phyloP scores from a whole-genome alignment of 306 rosid species.

The Mucuna pruriens region DNA sequence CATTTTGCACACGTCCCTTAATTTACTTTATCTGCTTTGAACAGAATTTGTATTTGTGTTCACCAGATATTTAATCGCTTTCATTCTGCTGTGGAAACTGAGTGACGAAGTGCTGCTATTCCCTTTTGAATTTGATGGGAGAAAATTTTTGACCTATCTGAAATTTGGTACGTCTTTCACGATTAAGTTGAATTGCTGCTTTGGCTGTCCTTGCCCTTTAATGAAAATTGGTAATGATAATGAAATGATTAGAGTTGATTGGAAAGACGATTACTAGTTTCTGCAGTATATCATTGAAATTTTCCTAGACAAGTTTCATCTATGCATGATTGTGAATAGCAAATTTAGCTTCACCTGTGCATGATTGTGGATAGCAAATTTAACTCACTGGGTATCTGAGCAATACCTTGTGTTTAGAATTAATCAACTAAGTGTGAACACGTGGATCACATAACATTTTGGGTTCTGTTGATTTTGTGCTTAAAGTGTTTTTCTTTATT shows the following conservation, averaged over 20 bases:
- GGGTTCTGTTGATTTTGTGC: conserved; percentile 28
- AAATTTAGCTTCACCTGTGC: not conserved
- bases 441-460: not conserved
- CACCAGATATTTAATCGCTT: conserved; percentile 82
- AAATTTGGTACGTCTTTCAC: conserved; percentile 77
- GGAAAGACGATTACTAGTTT: conserved; percentile 12
- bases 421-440: not conserved
- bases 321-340: not conserved
- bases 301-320: not conserved
- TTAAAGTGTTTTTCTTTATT: conserved; percentile 7
- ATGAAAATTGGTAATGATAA: not conserved
- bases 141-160: conserved; percentile 72
- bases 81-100: conserved; percentile 81
- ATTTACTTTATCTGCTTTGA: conserved; percentile 31
- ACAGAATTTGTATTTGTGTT: conserved; percentile 39
- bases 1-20: conserved; percentile 46
- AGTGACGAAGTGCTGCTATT: conserved; percentile 61
- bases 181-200: conserved; percentile 27
- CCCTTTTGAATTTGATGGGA: conserved; percentile 67
- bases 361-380: conserved; percentile 8
- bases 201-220: conserved; percentile 24
- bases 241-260: conserved; percentile 14
- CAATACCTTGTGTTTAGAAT: conserved; percentile 4
- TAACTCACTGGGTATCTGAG: conserved; percentile 16
- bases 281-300: conserved; percentile 1